Percentiles rank a stretch among this genome's conserved stretches.
Conservation (phyloP, 371 early-diverging fungal genomes). For the Actinomortierella wolfii region DNA sequence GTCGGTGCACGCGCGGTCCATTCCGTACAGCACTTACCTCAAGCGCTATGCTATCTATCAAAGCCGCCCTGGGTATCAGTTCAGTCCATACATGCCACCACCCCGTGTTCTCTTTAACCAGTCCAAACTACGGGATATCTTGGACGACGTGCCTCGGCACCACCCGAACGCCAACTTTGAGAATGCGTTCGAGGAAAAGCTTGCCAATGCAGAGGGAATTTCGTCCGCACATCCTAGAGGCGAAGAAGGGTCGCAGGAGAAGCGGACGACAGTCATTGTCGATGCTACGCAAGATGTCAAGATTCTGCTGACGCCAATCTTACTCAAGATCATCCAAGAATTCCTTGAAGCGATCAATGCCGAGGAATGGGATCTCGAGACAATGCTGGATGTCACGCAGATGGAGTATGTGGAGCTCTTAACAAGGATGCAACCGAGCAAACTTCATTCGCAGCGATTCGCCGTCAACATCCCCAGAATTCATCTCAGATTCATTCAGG, state of each 20-base stretch:
- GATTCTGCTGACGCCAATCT: slow-evolving; percentile 72
- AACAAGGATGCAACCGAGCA: slow-evolving; percentile 51
- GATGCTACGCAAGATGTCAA: slow-evolving; percentile 65
- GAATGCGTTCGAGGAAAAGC: slow-evolving; percentile 20
- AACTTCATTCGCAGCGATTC: slow-evolving; percentile 61
- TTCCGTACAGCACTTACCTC: slow-evolving; percentile 73
- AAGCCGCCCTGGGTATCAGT: slow-evolving; percentile 21
- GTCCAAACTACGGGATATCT: slow-evolving; percentile 26
- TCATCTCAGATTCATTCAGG: slow-evolving; percentile 77
- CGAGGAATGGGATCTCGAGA: slow-evolving; percentile 72
- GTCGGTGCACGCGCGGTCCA: slow-evolving; percentile 59
- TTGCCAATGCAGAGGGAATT: background rate
- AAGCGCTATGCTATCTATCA: slow-evolving; percentile 57
- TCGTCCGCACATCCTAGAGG: slow-evolving; percentile 27
- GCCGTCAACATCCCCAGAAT: slow-evolving; percentile 64
- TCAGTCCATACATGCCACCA: slow-evolving; percentile 58
- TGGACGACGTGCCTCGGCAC: slow-evolving; percentile 38
- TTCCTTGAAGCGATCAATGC: slow-evolving; percentile 68
- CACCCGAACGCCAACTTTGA: slow-evolving; percentile 43
- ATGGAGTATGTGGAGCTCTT: slow-evolving; percentile 69
- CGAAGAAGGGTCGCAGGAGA: slow-evolving; percentile 28
- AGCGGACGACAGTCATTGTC: slow-evolving; percentile 56
- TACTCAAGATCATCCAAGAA: slow-evolving; percentile 75
- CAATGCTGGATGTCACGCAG: slow-evolving; percentile 73
- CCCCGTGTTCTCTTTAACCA: slow-evolving; percentile 45